Base-by-base conservation (phyloP, 352 stramenopile genomes). In the Elongisporangium undulatum region DNA sequence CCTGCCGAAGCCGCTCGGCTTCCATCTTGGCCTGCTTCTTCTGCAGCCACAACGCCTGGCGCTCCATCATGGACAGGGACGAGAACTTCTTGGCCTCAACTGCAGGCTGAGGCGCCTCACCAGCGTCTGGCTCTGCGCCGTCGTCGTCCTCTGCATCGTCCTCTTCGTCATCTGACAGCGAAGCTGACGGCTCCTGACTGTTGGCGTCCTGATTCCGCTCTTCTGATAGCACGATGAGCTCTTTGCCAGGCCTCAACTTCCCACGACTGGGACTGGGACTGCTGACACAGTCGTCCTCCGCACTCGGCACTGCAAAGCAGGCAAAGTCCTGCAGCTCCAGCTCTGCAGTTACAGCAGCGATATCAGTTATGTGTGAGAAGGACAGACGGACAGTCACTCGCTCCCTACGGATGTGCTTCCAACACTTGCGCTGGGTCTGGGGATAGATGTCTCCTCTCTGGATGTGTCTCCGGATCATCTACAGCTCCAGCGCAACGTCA, bases 11-110 rank as follows among this genome's bases (percentile, higher is more conserved):
- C 20, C 79, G 74, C 58, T 92, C 82, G 10, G 66, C 72, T 29
- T 82, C 81, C 57, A 89, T 68, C 58, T 91, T 91, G 24, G 91
- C 79, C 23, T 90, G 75, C 29, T 92, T 94, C 67, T 89, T 89
- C 26, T 65, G 58, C 15, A 94, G 69, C 82, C 83, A 92, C 64
- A 92, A 76, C 54, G 83, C 75, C 41, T 94, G 85, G 4, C 85
- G 79, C 61, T 94, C 85, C 59, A 90, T 75, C 71, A 94, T 85
- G 9, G 82, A 90, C 65, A 94, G 62, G 20, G 62, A 71, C 9
- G 73, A 68, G 58, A 94, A 87, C 26, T 74, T 79, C 60, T 86
- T 87, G 0, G 56, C 58, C 49, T 52, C 48, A 51, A 51, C 49
- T 64, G 58, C 13, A 52, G 64, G 7, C 21, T 57, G 15, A 13